Evolutionary conservation across 495 filamentous ascomycete genomes (phyloP).

Genomic region (Lasiosphaeriaceae sp.): DNA sequence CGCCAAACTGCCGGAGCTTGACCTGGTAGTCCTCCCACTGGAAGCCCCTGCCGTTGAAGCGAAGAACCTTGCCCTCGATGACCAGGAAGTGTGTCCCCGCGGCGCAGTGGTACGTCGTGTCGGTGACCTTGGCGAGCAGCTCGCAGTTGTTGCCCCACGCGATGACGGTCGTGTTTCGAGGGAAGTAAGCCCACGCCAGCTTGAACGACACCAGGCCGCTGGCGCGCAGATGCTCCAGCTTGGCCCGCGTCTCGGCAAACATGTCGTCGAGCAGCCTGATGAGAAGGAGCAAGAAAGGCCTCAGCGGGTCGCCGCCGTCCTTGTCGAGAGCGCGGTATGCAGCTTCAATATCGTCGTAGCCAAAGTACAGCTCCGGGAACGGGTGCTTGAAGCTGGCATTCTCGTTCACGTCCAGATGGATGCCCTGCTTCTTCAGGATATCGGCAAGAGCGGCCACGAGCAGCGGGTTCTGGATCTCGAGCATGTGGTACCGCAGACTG

Average conservation of each 20-base stretch:
- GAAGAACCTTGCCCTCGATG: constrained; percentile 22
- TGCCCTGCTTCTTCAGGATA: constrained; percentile 28
- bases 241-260: constrained; percentile 28
- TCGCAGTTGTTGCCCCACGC: constrained; percentile 27
- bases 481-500: constrained; percentile 29
- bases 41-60: constrained; percentile 30
- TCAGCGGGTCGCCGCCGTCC: constrained; percentile 9
- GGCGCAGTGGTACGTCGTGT: constrained; percentile 14
- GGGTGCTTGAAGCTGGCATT: constrained; percentile 29
- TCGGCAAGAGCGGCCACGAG: constrained; percentile 31
- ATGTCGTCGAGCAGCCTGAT: constrained; percentile 33
- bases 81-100: not conserved
- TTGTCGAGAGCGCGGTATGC: constrained; percentile 12
- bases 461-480: constrained; percentile 34
- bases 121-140: constrained; percentile 29
- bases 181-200: constrained; percentile 38
- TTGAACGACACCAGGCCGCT: constrained; percentile 28
- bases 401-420: constrained; percentile 30
- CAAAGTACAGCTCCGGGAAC: constrained; percentile 36
- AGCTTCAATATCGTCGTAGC: constrained; percentile 30
- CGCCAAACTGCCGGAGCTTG: constrained; percentile 19
- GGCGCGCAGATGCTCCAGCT: constrained; percentile 25
- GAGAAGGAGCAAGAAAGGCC: constrained; percentile 29
- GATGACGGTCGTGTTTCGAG: constrained; percentile 27
- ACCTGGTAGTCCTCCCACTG: constrained; percentile 22